These are phyloP conservation scores for Phaeosphaeriaceae sp. DNA, from an alignment of 2,329 filamentous ascomycete genomes.

Conservation along the genomic window DNA sequence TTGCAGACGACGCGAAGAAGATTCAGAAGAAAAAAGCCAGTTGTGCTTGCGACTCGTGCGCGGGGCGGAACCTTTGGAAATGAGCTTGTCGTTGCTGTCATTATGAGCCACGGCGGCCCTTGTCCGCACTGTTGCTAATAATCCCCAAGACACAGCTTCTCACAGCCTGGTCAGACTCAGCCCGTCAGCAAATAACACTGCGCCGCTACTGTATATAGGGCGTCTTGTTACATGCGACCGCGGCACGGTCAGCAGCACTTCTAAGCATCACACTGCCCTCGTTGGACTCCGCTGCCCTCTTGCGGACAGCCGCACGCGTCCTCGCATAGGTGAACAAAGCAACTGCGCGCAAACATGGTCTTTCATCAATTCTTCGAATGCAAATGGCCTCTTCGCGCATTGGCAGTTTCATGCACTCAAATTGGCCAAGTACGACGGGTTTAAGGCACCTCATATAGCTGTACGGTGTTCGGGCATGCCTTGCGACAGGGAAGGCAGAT, in stretches of 20 bases:
- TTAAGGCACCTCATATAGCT: background rate
- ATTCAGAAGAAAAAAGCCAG: background rate
- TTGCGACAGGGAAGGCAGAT: slow-evolving; percentile 2
- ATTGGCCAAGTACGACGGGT: background rate
- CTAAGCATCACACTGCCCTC: slow-evolving; percentile 9
- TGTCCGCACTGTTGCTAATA: background rate
- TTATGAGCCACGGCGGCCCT: background rate
- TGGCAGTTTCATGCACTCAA: slow-evolving; percentile 1
- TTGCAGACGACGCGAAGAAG: background rate
- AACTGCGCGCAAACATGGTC: background rate
- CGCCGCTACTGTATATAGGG: background rate
- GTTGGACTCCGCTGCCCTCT: background rate
- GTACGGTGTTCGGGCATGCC: background rate
- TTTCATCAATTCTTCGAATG: background rate
- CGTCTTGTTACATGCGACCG: background rate
- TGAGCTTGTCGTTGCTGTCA: background rate
- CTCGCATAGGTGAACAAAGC: background rate
- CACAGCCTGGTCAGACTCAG: slow-evolving; percentile 1
- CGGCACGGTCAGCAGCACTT: slow-evolving; percentile 14
- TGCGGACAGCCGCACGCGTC: background rate
- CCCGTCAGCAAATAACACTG: slow-evolving; percentile 5
- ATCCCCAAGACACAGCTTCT: background rate
- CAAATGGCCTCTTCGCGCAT: background rate
- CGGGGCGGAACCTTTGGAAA: background rate
- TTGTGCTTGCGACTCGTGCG: background rate